Evolutionary conservation across 2,329 filamentous ascomycete genomes (phyloP).

Genomic region (Talaromyces sp.): DNA sequence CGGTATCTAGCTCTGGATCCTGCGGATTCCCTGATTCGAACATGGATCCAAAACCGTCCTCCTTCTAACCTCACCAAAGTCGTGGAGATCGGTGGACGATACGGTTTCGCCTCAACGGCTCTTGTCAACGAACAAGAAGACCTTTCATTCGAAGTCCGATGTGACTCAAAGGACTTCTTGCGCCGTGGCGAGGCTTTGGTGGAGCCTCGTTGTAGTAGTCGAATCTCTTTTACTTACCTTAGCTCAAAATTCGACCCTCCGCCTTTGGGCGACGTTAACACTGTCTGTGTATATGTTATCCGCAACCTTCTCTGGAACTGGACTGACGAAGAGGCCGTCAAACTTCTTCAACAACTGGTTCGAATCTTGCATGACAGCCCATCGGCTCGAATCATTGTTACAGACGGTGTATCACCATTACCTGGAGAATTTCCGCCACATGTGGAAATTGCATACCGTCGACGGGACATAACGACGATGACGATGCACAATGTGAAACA

Average conservation of each 20-base stretch:
- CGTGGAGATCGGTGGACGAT: not conserved
- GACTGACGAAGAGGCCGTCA: slow-evolving; percentile 12
- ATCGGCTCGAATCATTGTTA: not conserved
- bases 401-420: slow-evolving; percentile 11
- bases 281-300: slow-evolving; percentile 8
- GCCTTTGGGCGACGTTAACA: not conserved
- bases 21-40: not conserved
- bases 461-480: slow-evolving; percentile 19
- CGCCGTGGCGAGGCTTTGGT: not conserved
- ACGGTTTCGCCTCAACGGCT: not conserved
- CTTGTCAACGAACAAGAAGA: not conserved
- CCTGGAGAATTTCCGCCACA: slow-evolving; percentile 14
- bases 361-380: not conserved
- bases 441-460: slow-evolving; percentile 18
- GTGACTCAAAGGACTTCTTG: not conserved
- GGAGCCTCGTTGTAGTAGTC: not conserved
- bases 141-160: not conserved
- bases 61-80: not conserved
- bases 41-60: not conserved
- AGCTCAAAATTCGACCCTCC: not conserved
- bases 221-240: not conserved
- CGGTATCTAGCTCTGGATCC: not conserved
- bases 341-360: slow-evolving; percentile 14
- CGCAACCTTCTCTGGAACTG: slow-evolving; percentile 18
- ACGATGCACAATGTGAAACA: slow-evolving; percentile 22